Base-by-base conservation (phyloP, 2,329 filamentous ascomycete species). In the Escovopsis sp. region DNA sequence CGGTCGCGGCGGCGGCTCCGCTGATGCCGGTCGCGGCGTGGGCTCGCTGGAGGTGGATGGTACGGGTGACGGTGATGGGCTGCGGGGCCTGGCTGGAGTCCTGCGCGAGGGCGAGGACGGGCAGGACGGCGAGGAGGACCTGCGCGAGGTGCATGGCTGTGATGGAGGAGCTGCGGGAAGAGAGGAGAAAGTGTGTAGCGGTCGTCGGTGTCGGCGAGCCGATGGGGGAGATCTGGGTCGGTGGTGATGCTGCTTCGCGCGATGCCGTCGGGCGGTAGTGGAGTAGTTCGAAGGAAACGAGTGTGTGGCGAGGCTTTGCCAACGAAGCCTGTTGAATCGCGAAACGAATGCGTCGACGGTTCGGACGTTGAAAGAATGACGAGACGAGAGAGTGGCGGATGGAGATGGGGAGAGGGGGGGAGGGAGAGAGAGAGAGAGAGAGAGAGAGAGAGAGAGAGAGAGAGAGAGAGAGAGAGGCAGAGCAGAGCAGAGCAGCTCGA, bases 51-150 rank as follows among this genome's bases (percentile, higher is more conserved):
- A 73, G 62, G 31, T 63, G 70, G 50, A 68, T 49, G 33, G 66
- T 70, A 50, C 63, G 64, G 48, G 66, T 70, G 46, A 65, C 47
- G 33, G 35, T n/a, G 27, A 30, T 27, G 31, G 56, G 57, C 16
- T 63, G 67, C 14, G 63, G 42, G 17, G 35, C 17, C 28, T 11
- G 28, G n/a, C n/a, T 15, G 7, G 15, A 5, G 11, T 51, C 53
- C 35, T 60, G 50, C 27, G 68, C 68, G 35, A 68, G 46, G 40
- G 67, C 70, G 48, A 72, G 51, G 35, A 70, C 58, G 46, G 71
- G 70, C 49, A 76, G 60, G 42, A 66, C 51, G 41, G 63, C 62
- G 40, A 67, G 51, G 48, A 66, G 39, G 40, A 73, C 46, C 21
- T 62, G 54, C 31, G 52, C 50, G 45, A 60, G 46, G 32, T 58